Conservation (phyloP, 1,284 basidiomycete species). For the Ganoderma resinaceum region DNA sequence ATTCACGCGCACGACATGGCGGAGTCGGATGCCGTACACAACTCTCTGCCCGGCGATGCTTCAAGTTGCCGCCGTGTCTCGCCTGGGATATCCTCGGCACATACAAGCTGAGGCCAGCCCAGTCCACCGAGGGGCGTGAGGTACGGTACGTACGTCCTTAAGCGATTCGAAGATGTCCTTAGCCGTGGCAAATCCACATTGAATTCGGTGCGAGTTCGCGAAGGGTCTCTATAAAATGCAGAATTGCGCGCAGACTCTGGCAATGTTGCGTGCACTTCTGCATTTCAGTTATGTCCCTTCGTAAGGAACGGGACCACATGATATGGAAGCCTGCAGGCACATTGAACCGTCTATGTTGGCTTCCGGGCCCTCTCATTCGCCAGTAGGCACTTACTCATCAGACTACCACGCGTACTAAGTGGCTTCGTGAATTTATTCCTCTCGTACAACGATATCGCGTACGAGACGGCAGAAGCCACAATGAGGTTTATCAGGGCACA, state of each 20-base stretch:
- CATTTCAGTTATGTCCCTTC: neutral
- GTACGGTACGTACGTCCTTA: neutral
- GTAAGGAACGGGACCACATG: neutral
- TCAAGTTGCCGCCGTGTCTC: conserved; percentile 1
- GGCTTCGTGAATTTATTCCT: neutral
- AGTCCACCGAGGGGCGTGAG: neutral
- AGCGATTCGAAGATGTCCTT: neutral
- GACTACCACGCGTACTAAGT: neutral
- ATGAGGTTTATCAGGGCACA: neutral
- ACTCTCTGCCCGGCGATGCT: neutral
- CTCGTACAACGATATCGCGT: neutral
- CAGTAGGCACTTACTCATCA: neutral
- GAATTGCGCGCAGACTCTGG: neutral
- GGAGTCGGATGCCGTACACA: conserved; percentile 13
- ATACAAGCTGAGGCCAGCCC: neutral
- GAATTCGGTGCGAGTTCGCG: neutral
- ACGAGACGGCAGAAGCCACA: neutral
- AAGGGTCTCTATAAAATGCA: neutral
- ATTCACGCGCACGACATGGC: neutral
- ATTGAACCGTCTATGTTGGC: neutral
- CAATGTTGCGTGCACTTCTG: neutral
- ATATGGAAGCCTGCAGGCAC: neutral
- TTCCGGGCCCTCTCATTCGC: neutral
- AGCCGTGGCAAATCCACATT: neutral
- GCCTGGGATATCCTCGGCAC: neutral